Evolutionary conservation across 805 yeast genomes (phyloP).

Genomic region (Wickerhamiella allomyrinae): DNA sequence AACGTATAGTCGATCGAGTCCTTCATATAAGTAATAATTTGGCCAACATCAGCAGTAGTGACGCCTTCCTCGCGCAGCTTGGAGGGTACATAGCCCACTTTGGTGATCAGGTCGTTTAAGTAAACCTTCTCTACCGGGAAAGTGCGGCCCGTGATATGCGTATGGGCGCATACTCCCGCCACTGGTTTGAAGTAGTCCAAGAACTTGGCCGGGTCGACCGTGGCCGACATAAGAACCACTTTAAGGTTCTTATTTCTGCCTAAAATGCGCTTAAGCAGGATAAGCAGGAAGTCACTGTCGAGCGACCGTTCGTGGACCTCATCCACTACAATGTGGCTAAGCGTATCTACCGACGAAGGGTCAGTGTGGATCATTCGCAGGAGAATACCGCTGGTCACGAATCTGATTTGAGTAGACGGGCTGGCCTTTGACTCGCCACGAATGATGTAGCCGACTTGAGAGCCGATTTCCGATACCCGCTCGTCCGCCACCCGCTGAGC

Average conservation of each 20-base stretch:
- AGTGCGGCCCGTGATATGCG: slow-evolving; percentile 85
- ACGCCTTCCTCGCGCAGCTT: slow-evolving; percentile 13
- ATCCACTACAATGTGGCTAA: slow-evolving; percentile 69
- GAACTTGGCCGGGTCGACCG: slow-evolving; percentile 62
- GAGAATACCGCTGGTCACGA: slow-evolving; percentile 86
- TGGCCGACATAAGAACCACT: slow-evolving; percentile 84
- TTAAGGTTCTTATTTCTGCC: slow-evolving; percentile 36
- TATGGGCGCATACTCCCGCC: slow-evolving; percentile 33
- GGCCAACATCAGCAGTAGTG: slow-evolving; percentile 18
- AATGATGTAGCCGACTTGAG: slow-evolving; percentile 76
- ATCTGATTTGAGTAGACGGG: slow-evolving; percentile 53
- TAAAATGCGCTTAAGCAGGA: slow-evolving; percentile 53
- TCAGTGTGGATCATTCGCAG: slow-evolving; percentile 65
- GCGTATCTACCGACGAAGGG: slow-evolving; percentile 25
- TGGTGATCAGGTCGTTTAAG: slow-evolving; percentile 49
- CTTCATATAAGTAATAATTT: slow-evolving; percentile 20
- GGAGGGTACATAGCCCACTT: slow-evolving; percentile 35
- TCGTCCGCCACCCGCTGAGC: slow-evolving; percentile 89
- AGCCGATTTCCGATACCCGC: slow-evolving; percentile 47
- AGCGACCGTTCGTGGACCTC: slow-evolving; percentile 96
- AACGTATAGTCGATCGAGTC: slow-evolving; percentile 55
- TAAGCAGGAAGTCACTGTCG: slow-evolving; percentile 74
- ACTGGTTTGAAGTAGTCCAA: slow-evolving; percentile 43
- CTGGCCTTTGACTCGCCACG: slow-evolving; percentile 67
- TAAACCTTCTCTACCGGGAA: slow-evolving; percentile 74